Percentiles rank a stretch among this genome's conserved stretches.
These are phyloP conservation scores for Pleurotus salmoneostramineus DNA, from an alignment of 768 basidiomycete genomes.

Conservation along the genomic window DNA sequence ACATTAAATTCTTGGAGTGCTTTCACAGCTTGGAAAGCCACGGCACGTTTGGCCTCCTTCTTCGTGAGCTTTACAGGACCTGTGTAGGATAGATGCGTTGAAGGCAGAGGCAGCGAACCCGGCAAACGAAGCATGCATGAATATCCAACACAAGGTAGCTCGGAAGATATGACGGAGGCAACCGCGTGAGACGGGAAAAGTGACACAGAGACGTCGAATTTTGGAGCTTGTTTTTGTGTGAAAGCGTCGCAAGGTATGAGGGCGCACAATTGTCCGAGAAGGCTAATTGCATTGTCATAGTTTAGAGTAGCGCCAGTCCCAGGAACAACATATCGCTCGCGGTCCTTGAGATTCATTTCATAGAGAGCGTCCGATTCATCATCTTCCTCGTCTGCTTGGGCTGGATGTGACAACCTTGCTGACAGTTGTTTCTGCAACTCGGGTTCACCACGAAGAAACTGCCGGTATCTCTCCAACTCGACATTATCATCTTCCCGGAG, in stretches of 20 bases:
- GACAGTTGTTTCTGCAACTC: constrained; percentile 63
- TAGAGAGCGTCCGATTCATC: constrained; percentile 35
- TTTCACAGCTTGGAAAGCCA: constrained; percentile 75
- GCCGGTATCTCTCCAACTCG: constrained; percentile 54
- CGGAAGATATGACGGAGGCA: not conserved
- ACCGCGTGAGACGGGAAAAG: not conserved
- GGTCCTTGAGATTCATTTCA: constrained; percentile 52
- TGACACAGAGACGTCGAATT: constrained; percentile 28
- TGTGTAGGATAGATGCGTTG: constrained; percentile 46
- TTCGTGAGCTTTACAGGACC: constrained; percentile 67
- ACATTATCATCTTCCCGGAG: constrained; percentile 55
- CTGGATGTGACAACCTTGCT: constrained; percentile 29
- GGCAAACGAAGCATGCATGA: constrained; percentile 60
- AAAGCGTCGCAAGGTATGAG: constrained; percentile 71
- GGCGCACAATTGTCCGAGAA: constrained; percentile 75
- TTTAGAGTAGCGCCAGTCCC: constrained; percentile 77
- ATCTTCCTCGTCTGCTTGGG: constrained; percentile 40
- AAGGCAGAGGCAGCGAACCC: constrained; percentile 55
- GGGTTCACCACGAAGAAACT: constrained; percentile 58
- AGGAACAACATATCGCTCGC: constrained; percentile 73
- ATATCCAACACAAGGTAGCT: constrained; percentile 45
- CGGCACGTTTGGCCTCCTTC: constrained; percentile 79
- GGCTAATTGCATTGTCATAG: constrained; percentile 67
- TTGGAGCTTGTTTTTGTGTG: constrained; percentile 56
- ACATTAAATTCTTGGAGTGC: constrained; percentile 65